Conservation (phyloP, 2,329 filamentous ascomycete species). For the Exophiala aquamarina region DNA sequence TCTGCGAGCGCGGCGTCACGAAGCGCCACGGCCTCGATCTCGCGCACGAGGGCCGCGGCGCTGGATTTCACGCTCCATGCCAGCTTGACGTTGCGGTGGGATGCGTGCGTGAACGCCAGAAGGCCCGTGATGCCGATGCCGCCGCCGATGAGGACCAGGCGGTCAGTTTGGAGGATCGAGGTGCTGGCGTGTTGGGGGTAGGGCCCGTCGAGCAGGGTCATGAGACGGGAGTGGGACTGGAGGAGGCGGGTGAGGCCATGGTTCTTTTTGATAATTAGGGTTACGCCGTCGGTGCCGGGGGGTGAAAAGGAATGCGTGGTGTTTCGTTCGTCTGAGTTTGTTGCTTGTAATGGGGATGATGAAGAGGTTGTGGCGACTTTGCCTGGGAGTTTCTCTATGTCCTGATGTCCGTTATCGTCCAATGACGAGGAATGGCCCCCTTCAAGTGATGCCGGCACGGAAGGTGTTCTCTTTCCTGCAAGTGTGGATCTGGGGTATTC, state of each 20-base stretch:
- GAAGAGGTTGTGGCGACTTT: too few species aligned
- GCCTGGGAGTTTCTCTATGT: too few species aligned
- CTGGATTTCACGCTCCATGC: slow-evolving; percentile 4
- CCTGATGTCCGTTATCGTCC: too few species aligned
- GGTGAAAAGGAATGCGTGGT: too few species aligned
- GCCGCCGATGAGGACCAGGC: neutral
- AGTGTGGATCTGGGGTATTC: neutral
- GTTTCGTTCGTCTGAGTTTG: too few species aligned
- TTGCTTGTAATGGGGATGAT: too few species aligned
- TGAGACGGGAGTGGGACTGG: neutral
- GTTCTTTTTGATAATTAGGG: neutral
- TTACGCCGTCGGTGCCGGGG: neutral
- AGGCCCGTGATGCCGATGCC: slow-evolving; percentile 3
- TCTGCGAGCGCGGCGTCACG: slow-evolving; percentile 11
- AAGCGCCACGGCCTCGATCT: slow-evolving; percentile 28
- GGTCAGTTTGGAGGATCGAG: neutral
- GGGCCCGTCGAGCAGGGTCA: neutral
- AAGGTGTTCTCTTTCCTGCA: too few species aligned
- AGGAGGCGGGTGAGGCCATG: neutral
- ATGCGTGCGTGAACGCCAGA: neutral
- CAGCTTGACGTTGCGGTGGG: neutral
- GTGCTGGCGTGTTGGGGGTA: neutral
- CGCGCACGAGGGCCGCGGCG: slow-evolving; percentile 31
- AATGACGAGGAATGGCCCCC: too few species aligned
- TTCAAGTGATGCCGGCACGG: too few species aligned